Base-by-base conservation (phyloP, 345 rosid species). In the Psidium guajava region DNA sequence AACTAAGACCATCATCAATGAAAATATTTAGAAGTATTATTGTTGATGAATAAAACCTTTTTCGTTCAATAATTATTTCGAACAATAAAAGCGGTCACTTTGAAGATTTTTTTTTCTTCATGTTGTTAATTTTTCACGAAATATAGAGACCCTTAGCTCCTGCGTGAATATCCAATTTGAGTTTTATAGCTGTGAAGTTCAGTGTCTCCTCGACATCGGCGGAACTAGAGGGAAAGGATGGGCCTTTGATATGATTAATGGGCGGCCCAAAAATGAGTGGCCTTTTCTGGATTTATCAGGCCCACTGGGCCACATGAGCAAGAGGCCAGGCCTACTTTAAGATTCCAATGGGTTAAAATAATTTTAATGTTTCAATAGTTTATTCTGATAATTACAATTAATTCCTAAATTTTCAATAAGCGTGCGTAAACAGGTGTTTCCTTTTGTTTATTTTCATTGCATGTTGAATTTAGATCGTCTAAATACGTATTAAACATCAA, bases 1-100 rank as follows among this genome's bases (percentile, higher is more conserved):
- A n/a, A 58, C 2, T 5, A 5, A 58, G 3, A 40, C 5, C 42
- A 40, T 40, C 42, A 40, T 40, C 42, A 40, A n/a, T 11, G 2
- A 5, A 25, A n/a, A 12, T n/a, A n/a, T n/a, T n/a, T 58, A 58
- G 14, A 12, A 3, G n/a, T n/a, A n/a, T 6, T 0, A 0, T 58
- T 5, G 3, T n/a, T 6, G 27, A 11, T 58, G n/a, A 58, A n/a
- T 25, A 25, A 3, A 58, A 5, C 42, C 42, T 58, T 58, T 58
- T 58, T 36, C 7, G 5, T n/a, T 58, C 6, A 12, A 11, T n/a
- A 12, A n/a, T 58, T 58, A 58, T n/a, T 58, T n/a, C 0, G 12
- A 58, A 5, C 2, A 11, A 58, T 58, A n/a, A 3, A 3, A 25
- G 15, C 6, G 15, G 25, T n/a, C 4, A 25, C 7, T 25, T 58